Evolutionary conservation across 306 rosid genomes (phyloP).

Genomic region (Medicago arabica): DNA sequence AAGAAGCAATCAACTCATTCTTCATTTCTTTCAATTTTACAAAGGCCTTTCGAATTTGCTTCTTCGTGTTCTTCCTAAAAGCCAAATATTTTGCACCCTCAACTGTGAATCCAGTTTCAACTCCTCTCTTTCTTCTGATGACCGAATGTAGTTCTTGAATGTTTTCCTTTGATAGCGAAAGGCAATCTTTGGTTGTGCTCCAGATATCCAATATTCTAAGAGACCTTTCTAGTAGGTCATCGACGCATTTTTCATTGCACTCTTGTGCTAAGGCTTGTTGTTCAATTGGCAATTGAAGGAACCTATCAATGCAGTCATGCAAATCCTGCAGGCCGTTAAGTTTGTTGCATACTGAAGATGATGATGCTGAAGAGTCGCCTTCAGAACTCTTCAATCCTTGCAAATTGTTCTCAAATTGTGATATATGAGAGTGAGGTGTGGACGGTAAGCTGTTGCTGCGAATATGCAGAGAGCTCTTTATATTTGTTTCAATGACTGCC

Average conservation of each 20-base stretch:
- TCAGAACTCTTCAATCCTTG: conserved; percentile 43
- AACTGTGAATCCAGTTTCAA: conserved; percentile 24
- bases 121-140: conserved; percentile 38
- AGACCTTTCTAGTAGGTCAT: conserved; percentile 44
- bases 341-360: conserved; percentile 39
- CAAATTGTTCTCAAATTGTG: conserved; percentile 46
- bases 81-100: conserved; percentile 37
- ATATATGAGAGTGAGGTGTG: conserved; percentile 40
- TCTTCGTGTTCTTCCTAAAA: conserved; percentile 36
- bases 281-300: conserved; percentile 45
- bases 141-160: conserved; percentile 36
- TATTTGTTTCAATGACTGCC: conserved; percentile 42
- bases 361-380: conserved; percentile 35
- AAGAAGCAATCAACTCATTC: conserved; percentile 23
- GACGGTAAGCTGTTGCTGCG: conserved; percentile 48
- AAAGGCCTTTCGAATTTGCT: conserved; percentile 37
- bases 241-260: conserved; percentile 24
- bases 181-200: conserved; percentile 27
- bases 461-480: conserved; percentile 37
- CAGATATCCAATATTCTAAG: conserved; percentile 44
- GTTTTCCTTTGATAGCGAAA: conserved; percentile 46
- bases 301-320: conserved; percentile 36
- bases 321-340: conserved; percentile 45
- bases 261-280: conserved; percentile 41
- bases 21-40: conserved; percentile 38